Evolutionary conservation across 352 stramenopile species (phyloP).

Genomic region (Phytophthora niederhauseri): DNA sequence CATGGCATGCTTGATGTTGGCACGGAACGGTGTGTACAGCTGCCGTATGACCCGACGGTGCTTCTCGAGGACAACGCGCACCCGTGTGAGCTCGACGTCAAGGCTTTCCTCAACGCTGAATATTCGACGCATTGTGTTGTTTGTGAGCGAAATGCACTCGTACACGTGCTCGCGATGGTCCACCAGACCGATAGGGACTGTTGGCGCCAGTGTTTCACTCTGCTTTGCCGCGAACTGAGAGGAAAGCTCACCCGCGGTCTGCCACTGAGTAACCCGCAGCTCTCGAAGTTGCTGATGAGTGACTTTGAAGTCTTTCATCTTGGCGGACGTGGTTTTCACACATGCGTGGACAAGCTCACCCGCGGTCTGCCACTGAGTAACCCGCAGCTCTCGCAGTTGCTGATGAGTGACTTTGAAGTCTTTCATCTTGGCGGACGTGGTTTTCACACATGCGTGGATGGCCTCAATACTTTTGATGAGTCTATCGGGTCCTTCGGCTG

Average conservation of each 20-base stretch:
- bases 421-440: conserved; percentile 33
- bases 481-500: conserved; percentile 28
- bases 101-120: conserved; percentile 67
- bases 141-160: conserved; percentile 65
- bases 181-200: conserved; percentile 1
- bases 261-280: conserved; percentile 56
- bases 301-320: conserved; percentile 41
- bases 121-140: conserved; percentile 56
- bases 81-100: conserved; percentile 46
- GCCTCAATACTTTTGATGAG: conserved; percentile 45
- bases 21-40: conserved; percentile 57
- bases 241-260: conserved; percentile 52
- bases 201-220: not conserved
- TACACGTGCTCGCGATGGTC: conserved; percentile 60
- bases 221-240: conserved; percentile 36
- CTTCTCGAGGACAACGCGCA: conserved; percentile 53
- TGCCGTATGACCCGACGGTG: conserved; percentile 60
- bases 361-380: conserved; percentile 60
- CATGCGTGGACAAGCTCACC: too few species aligned
- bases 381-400: conserved; percentile 41
- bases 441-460: conserved; percentile 41
- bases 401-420: conserved; percentile 42
- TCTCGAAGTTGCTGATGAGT: conserved; percentile 39
- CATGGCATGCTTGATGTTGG: conserved; percentile 48
- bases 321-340: conserved; percentile 36